Conservation (phyloP, 805 yeast species). For the Ogataea methanolica region DNA sequence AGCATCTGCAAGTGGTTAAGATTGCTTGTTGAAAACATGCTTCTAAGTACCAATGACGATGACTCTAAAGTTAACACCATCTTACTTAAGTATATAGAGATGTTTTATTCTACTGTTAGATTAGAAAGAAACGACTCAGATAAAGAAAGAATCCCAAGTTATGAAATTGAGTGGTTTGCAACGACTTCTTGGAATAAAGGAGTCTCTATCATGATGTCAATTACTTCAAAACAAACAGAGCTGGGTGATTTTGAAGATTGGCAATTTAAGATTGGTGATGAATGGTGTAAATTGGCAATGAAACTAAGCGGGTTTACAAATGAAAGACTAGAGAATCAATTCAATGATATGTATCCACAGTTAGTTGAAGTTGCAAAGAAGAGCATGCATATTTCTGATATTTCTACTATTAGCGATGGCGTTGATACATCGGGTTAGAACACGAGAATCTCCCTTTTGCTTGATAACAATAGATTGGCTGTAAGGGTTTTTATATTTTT, state of each 20-base stretch:
- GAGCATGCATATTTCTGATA: neutral
- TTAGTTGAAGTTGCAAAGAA: slow-evolving; percentile 1
- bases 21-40: slow-evolving; percentile 2
- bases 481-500: no score
- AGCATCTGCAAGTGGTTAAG: slow-evolving; percentile 1
- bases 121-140: neutral
- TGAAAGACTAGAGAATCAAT: slow-evolving; percentile 2
- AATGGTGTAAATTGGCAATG: slow-evolving; percentile 10
- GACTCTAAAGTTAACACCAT: neutral
- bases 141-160: slow-evolving; percentile 7
- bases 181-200: slow-evolving; percentile 37
- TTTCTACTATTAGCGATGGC: neutral
- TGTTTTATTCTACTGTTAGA: slow-evolving; percentile 2
- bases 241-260: neutral
- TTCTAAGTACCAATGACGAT: neutral
- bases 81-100: neutral
- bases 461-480: no score
- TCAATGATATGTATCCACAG: slow-evolving; percentile 4
- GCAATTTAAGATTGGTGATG: neutral
- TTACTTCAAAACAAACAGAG: neutral
- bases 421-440: neutral
- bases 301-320: slow-evolving; percentile 3
- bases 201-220: slow-evolving; percentile 20
- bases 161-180: slow-evolving; percentile 34
- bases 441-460: no score